phyloP scores from a whole-genome alignment of 2,329 filamentous ascomycete genomes.

The Emergomyces africanus region DNA sequence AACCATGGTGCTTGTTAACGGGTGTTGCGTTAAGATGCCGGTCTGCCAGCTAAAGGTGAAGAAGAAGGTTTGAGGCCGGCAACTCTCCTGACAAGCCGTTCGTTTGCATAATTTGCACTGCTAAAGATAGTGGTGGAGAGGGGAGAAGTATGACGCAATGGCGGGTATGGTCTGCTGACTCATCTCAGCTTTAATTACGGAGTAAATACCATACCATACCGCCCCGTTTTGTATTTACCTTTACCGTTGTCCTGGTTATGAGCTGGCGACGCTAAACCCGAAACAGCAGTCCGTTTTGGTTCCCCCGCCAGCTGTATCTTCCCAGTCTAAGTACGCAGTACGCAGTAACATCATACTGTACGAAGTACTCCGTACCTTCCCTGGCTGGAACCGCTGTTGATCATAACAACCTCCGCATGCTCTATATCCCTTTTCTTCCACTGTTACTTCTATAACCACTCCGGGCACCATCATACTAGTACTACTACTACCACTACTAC shows the following conservation, averaged over 20 bases:
- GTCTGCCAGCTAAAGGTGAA: too few species aligned
- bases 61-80: too few species aligned
- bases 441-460: background rate
- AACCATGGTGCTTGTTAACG: too few species aligned
- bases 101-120: background rate
- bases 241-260: constrained; percentile 29
- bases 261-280: constrained; percentile 25
- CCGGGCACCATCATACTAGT: too few species aligned
- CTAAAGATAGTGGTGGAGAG: too few species aligned
- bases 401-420: background rate
- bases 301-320: constrained; percentile 8
- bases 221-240: constrained; percentile 2
- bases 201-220: background rate
- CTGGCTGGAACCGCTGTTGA: too few species aligned
- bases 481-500: too few species aligned
- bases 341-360: too few species aligned
- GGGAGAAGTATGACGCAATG: too few species aligned
- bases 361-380: too few species aligned
- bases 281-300: constrained; percentile 29
- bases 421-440: background rate
- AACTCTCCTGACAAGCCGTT: too few species aligned
- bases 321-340: background rate
- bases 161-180: background rate
- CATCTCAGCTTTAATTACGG: background rate
- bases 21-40: too few species aligned